These are phyloP conservation scores for Mortierella sp. DNA, from an alignment of 371 early-diverging fungal species.

Conservation along the genomic window DNA sequence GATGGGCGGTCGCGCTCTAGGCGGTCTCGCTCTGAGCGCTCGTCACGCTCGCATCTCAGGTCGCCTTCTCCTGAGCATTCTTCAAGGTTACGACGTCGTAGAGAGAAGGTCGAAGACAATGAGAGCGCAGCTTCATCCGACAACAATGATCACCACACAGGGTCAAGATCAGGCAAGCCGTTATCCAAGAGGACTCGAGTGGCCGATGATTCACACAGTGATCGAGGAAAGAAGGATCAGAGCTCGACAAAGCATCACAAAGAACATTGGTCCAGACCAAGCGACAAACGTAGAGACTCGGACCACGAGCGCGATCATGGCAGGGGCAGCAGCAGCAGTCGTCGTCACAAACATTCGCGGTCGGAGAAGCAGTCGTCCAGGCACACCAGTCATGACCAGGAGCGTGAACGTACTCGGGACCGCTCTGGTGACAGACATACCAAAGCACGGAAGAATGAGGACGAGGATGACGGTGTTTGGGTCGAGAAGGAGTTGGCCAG, in stretches of 20 bases:
- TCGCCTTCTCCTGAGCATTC: neutral
- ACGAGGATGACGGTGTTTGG: constrained; percentile 56
- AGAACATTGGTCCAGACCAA: neutral
- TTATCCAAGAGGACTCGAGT: neutral
- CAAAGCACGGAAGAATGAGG: constrained; percentile 22
- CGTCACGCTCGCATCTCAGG: constrained; percentile 22
- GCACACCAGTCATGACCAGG: constrained; percentile 38
- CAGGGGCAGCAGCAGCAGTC: constrained; percentile 32
- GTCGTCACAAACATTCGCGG: constrained; percentile 25
- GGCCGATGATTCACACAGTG: neutral
- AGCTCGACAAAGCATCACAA: neutral
- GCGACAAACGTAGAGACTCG: neutral
- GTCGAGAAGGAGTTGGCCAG: constrained; percentile 55
- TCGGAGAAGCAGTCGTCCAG: constrained; percentile 36
- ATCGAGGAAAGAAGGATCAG: neutral
- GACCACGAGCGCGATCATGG: neutral
- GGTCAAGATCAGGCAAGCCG: neutral
- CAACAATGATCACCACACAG: neutral
- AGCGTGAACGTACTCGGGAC: constrained; percentile 28
- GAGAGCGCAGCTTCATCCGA: neutral
- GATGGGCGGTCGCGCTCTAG: neutral
- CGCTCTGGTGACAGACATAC: constrained; percentile 16
- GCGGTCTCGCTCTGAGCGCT: constrained; percentile 17
- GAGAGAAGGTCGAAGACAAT: neutral
- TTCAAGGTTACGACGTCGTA: neutral